These are phyloP conservation scores for Ceratocystis albifundus DNA, from an alignment of 2,329 filamentous ascomycete genomes.

Conservation along the genomic window DNA sequence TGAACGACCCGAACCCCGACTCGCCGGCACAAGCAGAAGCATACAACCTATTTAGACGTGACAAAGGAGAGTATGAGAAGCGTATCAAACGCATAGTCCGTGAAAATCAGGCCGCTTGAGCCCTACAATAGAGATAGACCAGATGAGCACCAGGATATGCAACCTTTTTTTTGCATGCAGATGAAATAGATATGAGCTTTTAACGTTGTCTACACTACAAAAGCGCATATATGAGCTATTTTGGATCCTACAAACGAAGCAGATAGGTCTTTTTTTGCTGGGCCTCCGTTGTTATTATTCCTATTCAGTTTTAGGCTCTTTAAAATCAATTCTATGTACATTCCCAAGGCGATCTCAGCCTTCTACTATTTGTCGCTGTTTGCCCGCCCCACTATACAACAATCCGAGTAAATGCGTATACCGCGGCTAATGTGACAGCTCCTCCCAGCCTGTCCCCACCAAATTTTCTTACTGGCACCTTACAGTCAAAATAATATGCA, in stretches of 20 bases:
- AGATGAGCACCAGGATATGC: not conserved
- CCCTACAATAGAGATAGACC: not conserved
- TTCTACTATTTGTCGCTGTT: not conserved
- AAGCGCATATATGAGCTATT: not conserved
- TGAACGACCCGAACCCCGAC: constrained; percentile 94
- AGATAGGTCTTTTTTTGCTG: not conserved
- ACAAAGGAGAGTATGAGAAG: constrained; percentile 74
- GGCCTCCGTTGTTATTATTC: not conserved
- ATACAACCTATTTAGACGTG: constrained; percentile 93
- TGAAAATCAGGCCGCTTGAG: constrained; percentile 69
- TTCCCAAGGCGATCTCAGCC: not conserved
- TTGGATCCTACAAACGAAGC: not conserved
- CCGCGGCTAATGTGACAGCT: not conserved
- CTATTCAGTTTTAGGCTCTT: not conserved
- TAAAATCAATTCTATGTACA: not conserved
- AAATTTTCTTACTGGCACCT: not conserved
- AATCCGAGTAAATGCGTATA: not conserved
- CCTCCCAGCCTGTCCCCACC: not conserved
- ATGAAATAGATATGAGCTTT: too few species aligned
- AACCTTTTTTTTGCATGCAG: too few species aligned
- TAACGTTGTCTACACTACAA: not conserved
- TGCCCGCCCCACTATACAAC: constrained; percentile 6
- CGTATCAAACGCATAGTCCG: constrained; percentile 76
- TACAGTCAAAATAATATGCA: not conserved
- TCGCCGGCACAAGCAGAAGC: constrained; percentile 94